Base-by-base conservation (phyloP, 2,329 filamentous ascomycete genomes). In the Elsinoe fawcettii region DNA sequence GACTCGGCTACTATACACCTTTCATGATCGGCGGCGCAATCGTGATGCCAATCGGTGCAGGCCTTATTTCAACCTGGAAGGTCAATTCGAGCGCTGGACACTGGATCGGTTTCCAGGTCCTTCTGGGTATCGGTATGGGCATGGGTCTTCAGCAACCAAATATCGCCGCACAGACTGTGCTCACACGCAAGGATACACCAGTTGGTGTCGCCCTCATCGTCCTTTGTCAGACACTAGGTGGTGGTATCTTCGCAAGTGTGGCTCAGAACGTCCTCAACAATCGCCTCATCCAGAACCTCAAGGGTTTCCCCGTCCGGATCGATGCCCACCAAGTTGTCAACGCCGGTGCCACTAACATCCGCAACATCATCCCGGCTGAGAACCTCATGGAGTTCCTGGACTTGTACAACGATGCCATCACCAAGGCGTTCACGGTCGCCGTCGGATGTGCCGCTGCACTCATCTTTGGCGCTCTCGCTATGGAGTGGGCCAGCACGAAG, bases 401-500 rank as follows among this genome's bases (percentile, higher is more conserved):
- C 0, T 84, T 83, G 0, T 88, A 89, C 71, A 88, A 87, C 65
- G 67, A 73, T 22, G 75, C 83, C 0, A 69, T 89, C 39, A 76
- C 76, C 1, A 70, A 77, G 58, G 77, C 77, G 1, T 88, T 86
- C 65, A 78, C 80, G 59, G 79, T 87, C 9, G 78, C 76, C 1
- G 71, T 85, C 7, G 77, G 79, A 1, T 71, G 84, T 64, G 74
- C 76, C 0, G 73, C 73, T 11, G 57, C 84, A 6, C 77, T 75
- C 2, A 73, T 85, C n/a, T 32, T 85, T 6, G 84, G 81, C 0
- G 74, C 77, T 0, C 63, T 76, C 0, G 70, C 73, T 6, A 78
- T 87, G 64, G 79, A 87, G 70, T 87, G 84, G 84, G 79, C 75
- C 67, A 83, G 74, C 61, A 82, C 88, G 65, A 87, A 87, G 74